Evolutionary conservation across 129 eudicot genomes (phyloP).

Genomic region (Chrysanthemum lavandulifolium): DNA sequence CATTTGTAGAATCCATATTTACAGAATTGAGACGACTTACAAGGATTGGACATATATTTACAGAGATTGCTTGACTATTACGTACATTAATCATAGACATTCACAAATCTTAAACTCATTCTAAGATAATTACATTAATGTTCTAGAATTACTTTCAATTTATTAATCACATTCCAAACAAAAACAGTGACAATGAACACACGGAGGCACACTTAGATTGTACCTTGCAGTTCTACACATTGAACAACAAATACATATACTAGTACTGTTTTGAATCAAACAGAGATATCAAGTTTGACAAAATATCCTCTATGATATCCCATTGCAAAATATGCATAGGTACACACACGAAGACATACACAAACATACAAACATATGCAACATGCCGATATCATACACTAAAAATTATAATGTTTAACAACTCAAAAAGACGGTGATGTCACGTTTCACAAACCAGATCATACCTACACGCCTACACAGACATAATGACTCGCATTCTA

Average conservation of each 20-base stretch:
- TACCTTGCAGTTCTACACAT: not conserved
- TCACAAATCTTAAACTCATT: constrained; percentile 15
- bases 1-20: not conserved
- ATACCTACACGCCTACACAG: too few relatives aligned
- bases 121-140: not conserved
- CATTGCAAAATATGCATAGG: not conserved
- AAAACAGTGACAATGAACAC: not conserved
- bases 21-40: too few relatives aligned
- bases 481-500: too few relatives aligned
- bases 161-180: constrained; percentile 2
- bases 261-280: too few relatives aligned
- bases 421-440: too few relatives aligned
- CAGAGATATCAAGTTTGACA: too few relatives aligned
- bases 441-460: too few relatives aligned
- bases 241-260: too few relatives aligned
- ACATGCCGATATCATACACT: not conserved
- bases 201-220: not conserved
- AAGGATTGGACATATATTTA: not conserved
- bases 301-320: too few relatives aligned
- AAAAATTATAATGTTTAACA: too few relatives aligned
- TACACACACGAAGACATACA: not conserved
- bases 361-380: not conserved
- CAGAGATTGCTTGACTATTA: too few relatives aligned
- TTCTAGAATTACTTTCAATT: not conserved
- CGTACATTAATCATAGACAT: constrained; percentile 18